Conservation (phyloP, 106 monocot species). For the Dioscorea alata region DNA sequence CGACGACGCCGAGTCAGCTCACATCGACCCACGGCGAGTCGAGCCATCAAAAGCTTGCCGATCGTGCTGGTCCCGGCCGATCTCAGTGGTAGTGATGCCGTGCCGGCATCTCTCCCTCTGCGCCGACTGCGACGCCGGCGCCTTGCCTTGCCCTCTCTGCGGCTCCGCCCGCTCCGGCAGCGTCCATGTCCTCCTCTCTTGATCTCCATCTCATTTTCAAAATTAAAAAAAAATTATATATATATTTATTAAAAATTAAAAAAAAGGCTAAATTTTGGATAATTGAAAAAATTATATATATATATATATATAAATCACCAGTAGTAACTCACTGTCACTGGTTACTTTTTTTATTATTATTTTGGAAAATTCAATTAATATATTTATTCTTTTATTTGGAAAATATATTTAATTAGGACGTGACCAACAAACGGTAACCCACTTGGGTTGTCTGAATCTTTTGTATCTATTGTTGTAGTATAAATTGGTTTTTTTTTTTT, state of each 20-base stretch:
- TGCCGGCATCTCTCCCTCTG: conserved; percentile 77
- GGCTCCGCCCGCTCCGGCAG: conserved; percentile 8
- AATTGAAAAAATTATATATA: background rate
- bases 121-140: conserved; percentile 28
- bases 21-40: conserved; percentile 52
- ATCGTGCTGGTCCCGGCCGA: conserved; percentile 28
- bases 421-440: too few species aligned
- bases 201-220: background rate
- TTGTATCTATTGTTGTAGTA: too few species aligned
- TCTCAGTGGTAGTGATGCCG: conserved; percentile 51
- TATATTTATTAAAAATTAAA: background rate
- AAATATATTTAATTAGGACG: too few species aligned
- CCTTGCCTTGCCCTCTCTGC: conserved; percentile 5
- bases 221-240: background rate
- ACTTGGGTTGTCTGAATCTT: too few species aligned
- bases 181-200: conserved; percentile 27
- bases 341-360: too few species aligned
- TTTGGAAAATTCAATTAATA: too few species aligned
- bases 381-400: too few species aligned
- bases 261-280: background rate
- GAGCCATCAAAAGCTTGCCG: conserved; percentile 31
- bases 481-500: too few species aligned
- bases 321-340: too few species aligned
- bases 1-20: conserved; percentile 68
- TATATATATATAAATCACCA: too few species aligned